Conservation (phyloP, 306 rosid species). For the Erythrophleum fordii region DNA sequence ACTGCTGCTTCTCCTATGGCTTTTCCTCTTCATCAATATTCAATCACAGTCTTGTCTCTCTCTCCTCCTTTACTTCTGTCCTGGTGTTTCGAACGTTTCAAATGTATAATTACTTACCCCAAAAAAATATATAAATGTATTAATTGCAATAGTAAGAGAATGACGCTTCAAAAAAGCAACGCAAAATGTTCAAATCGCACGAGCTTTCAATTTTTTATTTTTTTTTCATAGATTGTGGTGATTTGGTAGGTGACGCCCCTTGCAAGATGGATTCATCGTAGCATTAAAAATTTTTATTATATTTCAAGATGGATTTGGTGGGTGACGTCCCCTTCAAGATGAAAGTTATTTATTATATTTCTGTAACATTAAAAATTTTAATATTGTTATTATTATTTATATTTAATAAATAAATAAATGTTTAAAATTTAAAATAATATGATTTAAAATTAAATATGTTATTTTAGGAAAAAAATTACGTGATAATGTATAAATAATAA, state of each 20-base stretch:
- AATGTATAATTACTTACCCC: neutral
- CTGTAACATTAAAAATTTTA: too few species aligned
- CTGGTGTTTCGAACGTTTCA: neutral
- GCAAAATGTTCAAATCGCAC: constrained; percentile 47
- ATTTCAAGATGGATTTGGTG: too few species aligned
- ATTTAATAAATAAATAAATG: too few species aligned
- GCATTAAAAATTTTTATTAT: too few species aligned
- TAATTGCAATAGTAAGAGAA: neutral
- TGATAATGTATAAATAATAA: too few species aligned
- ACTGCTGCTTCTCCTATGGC: constrained; percentile 27
- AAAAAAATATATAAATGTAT: neutral
- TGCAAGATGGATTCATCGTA: neutral
- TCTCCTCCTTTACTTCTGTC: neutral
- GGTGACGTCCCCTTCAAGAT: too few species aligned
- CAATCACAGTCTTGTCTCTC: constrained; percentile 14
- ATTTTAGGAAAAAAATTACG: neutral
- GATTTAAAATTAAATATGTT: too few species aligned
- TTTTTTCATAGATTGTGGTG: neutral
- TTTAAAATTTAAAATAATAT: too few species aligned
- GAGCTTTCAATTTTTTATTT: constrained; percentile 36
- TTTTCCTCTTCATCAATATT: constrained; percentile 56
- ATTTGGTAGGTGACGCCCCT: too few species aligned
- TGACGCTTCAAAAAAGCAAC: neutral
- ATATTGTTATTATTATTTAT: too few species aligned
- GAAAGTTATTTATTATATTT: too few species aligned